phyloP scores from a whole-genome alignment of 2,329 filamentous ascomycete species.

The Colletotrichum abscissum region DNA sequence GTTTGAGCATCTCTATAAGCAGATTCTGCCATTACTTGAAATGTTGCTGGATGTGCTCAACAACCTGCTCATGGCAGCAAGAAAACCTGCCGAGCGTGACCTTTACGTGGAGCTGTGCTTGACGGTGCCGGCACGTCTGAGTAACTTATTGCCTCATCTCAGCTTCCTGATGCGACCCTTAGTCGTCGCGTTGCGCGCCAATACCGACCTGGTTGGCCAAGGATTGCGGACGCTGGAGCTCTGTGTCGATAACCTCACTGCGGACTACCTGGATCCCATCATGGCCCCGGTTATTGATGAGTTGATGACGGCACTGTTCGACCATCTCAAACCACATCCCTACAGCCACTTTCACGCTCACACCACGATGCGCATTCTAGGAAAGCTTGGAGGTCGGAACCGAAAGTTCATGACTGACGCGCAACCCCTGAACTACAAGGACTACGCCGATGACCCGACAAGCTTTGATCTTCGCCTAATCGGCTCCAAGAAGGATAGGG shows the following conservation, averaged over 20 bases:
- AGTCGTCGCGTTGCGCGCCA: conserved; percentile 92
- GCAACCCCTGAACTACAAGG: conserved; percentile 83
- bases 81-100: conserved; percentile 91
- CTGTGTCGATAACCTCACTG: conserved; percentile 97
- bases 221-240: conserved; percentile 93
- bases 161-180: conserved; percentile 97
- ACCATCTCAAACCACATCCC: conserved; percentile 91
- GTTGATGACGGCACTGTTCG: conserved; percentile 96
- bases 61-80: conserved; percentile 88
- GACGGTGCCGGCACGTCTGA: conserved; percentile 93
- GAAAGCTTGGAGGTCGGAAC: conserved; percentile 95
- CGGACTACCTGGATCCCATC: conserved; percentile 97
- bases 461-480: conserved; percentile 92
- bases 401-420: conserved; percentile 94
- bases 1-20: conserved; percentile 98
- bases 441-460: conserved; percentile 86
- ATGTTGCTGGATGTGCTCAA: conserved; percentile 98
- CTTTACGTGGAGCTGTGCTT: conserved; percentile 97
- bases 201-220: conserved; percentile 93
- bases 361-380: conserved; percentile 96
- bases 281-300: conserved; percentile 99
- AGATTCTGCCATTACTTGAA: conserved; percentile 93
- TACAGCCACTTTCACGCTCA: conserved; percentile 98
- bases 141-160: conserved; percentile 93
- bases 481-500: conserved; percentile 87